phyloP scores from a whole-genome alignment of 495 filamentous ascomycete genomes.

The Peziza echinospora region DNA sequence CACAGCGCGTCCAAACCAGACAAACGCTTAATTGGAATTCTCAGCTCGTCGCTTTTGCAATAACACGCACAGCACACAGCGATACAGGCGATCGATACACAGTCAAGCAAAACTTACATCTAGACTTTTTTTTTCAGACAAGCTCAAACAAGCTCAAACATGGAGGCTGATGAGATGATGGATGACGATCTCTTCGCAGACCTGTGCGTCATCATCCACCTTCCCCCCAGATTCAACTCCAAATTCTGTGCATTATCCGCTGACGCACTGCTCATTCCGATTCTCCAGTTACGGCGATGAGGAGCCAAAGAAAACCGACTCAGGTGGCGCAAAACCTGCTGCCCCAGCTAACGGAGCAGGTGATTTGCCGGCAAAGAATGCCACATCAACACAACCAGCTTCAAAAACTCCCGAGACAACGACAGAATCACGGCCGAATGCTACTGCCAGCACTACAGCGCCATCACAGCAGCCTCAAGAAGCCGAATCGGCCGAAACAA shows the following conservation, averaged over 20 bases:
- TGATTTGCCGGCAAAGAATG: constrained; percentile 2
- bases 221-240: constrained; percentile 1
- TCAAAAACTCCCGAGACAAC: constrained; percentile 1
- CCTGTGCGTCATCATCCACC: constrained; percentile 45
- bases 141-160: constrained; percentile 2
- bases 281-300: constrained; percentile 66
- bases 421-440: constrained; percentile 6
- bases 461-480: neutral
- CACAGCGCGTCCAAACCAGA: too few species aligned
- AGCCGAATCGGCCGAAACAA: too few species aligned
- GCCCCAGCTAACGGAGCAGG: constrained; percentile 3
- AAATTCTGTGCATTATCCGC: constrained; percentile 6
- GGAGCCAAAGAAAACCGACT: constrained; percentile 30
- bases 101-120: too few species aligned
- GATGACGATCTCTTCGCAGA: constrained; percentile 98
- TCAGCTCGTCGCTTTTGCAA: too few species aligned
- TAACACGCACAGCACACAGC: neutral
- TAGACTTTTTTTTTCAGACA: too few species aligned
- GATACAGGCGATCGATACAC: too few species aligned
- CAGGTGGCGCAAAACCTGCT: constrained; percentile 14
- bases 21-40: too few species aligned
- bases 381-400: neutral
- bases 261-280: too few species aligned
- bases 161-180: constrained; percentile 41
- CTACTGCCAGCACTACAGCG: neutral